Evolutionary conservation across 352 stramenopile genomes (phyloP).

Genomic region (Globisporangium uncinulatum): DNA sequence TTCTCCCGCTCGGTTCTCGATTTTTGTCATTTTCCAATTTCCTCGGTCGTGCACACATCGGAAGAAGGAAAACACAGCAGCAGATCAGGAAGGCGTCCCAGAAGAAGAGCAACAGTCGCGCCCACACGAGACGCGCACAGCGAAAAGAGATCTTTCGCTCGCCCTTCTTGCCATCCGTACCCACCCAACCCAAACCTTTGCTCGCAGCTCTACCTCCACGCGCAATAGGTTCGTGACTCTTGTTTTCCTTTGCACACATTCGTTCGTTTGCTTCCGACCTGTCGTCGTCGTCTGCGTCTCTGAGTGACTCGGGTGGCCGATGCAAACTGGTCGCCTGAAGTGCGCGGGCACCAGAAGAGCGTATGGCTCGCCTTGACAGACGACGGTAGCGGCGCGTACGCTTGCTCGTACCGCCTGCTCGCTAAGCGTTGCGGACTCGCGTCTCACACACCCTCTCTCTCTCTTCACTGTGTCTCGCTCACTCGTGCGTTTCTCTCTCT

Average conservation of each 20-base stretch:
- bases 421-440: neutral
- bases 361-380: no score
- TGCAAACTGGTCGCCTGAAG: no score
- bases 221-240: no score
- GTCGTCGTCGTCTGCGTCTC: no score
- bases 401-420: neutral
- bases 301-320: no score
- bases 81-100: neutral
- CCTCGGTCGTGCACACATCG: conserved; percentile 22
- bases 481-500: neutral
- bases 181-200: no score
- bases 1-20: conserved; percentile 9
- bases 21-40: conserved; percentile 42
- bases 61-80: conserved; percentile 9
- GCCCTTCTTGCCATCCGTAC: no score
- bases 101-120: neutral
- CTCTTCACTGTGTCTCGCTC: neutral
- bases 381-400: no score
- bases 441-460: neutral
- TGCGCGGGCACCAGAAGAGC: no score
- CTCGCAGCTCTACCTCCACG: no score
- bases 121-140: neutral
- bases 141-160: neutral
- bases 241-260: no score
- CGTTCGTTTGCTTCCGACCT: no score